Conservation (phyloP, 805 yeast genomes). For the Brettanomyces bruxellensis region DNA sequence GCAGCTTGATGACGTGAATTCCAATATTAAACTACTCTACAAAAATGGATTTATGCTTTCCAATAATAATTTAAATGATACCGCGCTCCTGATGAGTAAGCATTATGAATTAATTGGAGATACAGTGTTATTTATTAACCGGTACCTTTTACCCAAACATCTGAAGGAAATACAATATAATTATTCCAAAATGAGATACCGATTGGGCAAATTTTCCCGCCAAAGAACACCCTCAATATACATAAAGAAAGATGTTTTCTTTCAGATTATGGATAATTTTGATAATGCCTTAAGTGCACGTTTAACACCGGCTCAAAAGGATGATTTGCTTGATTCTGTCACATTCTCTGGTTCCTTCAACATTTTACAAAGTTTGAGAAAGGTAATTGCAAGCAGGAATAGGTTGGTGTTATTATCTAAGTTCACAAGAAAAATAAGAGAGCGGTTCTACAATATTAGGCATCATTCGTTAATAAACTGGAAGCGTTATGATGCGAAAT, state of each 20-base stretch:
- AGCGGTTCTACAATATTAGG: not conserved
- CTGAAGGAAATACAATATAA: slow-evolving; percentile 1
- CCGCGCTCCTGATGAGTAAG: slow-evolving; percentile 17
- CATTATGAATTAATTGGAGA: slow-evolving; percentile 11
- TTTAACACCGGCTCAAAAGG: slow-evolving; percentile 7
- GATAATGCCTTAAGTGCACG: slow-evolving; percentile 7
- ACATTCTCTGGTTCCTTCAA: slow-evolving; percentile 5
- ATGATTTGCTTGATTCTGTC: slow-evolving; percentile 5
- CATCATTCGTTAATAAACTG: not conserved
- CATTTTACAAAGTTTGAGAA: slow-evolving; percentile 10
- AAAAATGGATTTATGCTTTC: slow-evolving; percentile 20
- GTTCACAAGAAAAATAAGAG: not conserved
- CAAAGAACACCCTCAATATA: slow-evolving; percentile 4
- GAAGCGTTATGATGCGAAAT: not conserved
- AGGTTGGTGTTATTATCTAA: not conserved
- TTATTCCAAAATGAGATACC: slow-evolving; percentile 6
- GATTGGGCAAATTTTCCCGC: slow-evolving; percentile 6
- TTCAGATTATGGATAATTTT: slow-evolving; percentile 10
- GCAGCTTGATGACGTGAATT: slow-evolving; percentile 10
- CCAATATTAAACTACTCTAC: slow-evolving; percentile 10
- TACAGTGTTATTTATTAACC: slow-evolving; percentile 21
- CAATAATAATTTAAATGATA: slow-evolving; percentile 18
- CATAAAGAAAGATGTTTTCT: slow-evolving; percentile 6
- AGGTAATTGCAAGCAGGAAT: not conserved
- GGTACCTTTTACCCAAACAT: slow-evolving; percentile 18